phyloP scores from a whole-genome alignment of 2,329 filamentous ascomycete genomes.

The Penicillium crustosum region DNA sequence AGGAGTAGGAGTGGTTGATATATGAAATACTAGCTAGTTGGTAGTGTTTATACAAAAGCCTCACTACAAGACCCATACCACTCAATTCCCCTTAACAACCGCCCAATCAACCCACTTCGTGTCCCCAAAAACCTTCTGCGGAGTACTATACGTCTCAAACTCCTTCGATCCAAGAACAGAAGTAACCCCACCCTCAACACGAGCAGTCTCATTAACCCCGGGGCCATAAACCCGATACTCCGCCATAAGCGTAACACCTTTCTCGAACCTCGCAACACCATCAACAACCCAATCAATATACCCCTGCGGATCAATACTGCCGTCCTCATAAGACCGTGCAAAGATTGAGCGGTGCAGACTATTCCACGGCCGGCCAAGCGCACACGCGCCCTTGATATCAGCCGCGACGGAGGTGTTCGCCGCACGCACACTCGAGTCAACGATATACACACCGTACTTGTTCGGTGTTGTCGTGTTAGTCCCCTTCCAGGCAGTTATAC shows the following conservation, averaged over 20 bases:
- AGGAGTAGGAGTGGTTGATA: too few relatives aligned
- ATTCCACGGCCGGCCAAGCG: slow-evolving; percentile 65
- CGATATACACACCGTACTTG: slow-evolving; percentile 67
- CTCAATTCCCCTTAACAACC: slow-evolving; percentile 10
- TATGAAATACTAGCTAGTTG: background rate
- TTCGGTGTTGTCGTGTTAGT: slow-evolving; percentile 65
- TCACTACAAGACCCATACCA: background rate
- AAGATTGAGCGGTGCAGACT: slow-evolving; percentile 58
- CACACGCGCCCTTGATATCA: slow-evolving; percentile 49
- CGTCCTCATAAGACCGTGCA: slow-evolving; percentile 56
- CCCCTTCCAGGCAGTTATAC: slow-evolving; percentile 69
- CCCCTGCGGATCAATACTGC: slow-evolving; percentile 53
- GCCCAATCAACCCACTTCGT: slow-evolving; percentile 51
- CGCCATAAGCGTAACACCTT: slow-evolving; percentile 55
- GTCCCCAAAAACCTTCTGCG: slow-evolving; percentile 52
- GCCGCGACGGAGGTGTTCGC: slow-evolving; percentile 52
- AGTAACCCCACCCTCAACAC: slow-evolving; percentile 45
- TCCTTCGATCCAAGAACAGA: slow-evolving; percentile 46
- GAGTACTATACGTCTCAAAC: slow-evolving; percentile 41
- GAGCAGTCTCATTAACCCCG: slow-evolving; percentile 54
- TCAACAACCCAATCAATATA: slow-evolving; percentile 55
- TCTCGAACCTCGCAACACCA: slow-evolving; percentile 36
- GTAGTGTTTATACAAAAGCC: background rate
- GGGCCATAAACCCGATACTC: slow-evolving; percentile 56
- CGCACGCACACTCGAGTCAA: slow-evolving; percentile 54